Evolutionary conservation across 768 basidiomycete genomes (phyloP).

Genomic region (Panus rudis): DNA sequence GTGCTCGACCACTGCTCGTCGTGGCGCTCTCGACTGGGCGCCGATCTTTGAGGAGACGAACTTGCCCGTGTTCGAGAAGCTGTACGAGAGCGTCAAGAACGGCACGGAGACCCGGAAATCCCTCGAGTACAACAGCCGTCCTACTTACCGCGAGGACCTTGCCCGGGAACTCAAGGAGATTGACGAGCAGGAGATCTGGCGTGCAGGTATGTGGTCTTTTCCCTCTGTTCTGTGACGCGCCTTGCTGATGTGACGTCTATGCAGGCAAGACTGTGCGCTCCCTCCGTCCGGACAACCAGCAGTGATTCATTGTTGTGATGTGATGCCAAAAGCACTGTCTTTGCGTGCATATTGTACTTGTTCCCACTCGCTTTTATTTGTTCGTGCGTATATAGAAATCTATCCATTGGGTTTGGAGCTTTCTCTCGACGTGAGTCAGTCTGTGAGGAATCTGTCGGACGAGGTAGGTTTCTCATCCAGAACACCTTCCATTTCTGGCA

Average conservation of each 20-base stretch:
- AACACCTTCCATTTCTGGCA: no score
- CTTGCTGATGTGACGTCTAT: background rate
- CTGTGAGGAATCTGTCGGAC: no score
- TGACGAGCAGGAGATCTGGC: conserved; percentile 98
- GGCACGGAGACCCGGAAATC: conserved; percentile 97
- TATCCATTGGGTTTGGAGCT: no score
- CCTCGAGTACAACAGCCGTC: conserved; percentile 90
- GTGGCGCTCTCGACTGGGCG: conserved; percentile 99
- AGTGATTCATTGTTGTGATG: no score
- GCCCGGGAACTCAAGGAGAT: conserved; percentile 90
- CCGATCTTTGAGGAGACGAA: conserved; percentile 95
- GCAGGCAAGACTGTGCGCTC: conserved; percentile 85
- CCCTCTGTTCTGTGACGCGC: background rate
- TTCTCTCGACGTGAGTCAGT: no score
- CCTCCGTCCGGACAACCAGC: conserved; percentile 81
- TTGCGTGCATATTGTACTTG: no score
- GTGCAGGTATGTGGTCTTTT: conserved; percentile 56
- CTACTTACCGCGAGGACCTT: conserved; percentile 90
- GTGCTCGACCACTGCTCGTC: conserved; percentile 98
- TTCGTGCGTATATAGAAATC: no score
- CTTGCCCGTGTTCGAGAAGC: conserved; percentile 86
- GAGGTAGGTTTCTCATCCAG: no score
- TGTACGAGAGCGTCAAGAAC: conserved; percentile 91
- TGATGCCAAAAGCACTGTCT: no score
- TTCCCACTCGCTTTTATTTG: no score